A percentile compares a stretch with the other conserved stretches of the same genome.
These are phyloP conservation scores for Discostella pseudostelligera DNA, from an alignment of 108 stramenopile genomes.

Conservation along the genomic window DNA sequence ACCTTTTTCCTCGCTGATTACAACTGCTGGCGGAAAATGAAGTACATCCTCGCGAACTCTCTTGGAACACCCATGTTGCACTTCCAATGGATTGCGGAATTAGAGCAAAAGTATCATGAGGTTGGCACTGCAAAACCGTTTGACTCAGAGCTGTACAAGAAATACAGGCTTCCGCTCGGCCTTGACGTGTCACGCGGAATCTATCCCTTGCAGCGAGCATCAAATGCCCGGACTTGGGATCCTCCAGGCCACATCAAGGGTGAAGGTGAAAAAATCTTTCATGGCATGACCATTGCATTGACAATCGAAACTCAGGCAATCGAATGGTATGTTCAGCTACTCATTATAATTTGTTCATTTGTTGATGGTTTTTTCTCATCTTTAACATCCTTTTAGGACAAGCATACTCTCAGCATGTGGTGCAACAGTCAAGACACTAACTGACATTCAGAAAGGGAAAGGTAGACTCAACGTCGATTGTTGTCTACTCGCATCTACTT, in stretches of 20 bases:
- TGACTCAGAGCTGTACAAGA: constrained; percentile 33
- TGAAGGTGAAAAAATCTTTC: constrained; percentile 18
- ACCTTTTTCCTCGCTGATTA: constrained; percentile 23
- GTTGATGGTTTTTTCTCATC: not conserved
- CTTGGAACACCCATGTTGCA: constrained; percentile 43
- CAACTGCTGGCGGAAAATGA: constrained; percentile 29
- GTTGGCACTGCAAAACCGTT: constrained; percentile 24
- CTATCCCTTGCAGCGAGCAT: constrained; percentile 33
- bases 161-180: constrained; percentile 38
- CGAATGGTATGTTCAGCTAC: constrained; percentile 25
- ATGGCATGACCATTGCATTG: constrained; percentile 41
- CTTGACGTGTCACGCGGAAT: constrained; percentile 30
- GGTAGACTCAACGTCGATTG: constrained; percentile 22
- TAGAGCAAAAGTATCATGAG: constrained; percentile 27
- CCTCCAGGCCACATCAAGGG: constrained; percentile 28
- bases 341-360: not conserved
- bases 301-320: constrained; percentile 21
- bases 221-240: constrained; percentile 33
- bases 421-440: constrained; percentile 20
- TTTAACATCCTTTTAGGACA: constrained; percentile 16
- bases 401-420: constrained; percentile 25
- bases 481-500: constrained; percentile 26
- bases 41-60: constrained; percentile 38
- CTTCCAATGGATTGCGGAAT: constrained; percentile 27
- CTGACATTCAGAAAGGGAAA: constrained; percentile 12